Evolutionary conservation across 768 basidiomycete genomes (phyloP), one percentile per base, ranked within the genome.

Genomic region (Chalciporus sphaerocephalus): DNA sequence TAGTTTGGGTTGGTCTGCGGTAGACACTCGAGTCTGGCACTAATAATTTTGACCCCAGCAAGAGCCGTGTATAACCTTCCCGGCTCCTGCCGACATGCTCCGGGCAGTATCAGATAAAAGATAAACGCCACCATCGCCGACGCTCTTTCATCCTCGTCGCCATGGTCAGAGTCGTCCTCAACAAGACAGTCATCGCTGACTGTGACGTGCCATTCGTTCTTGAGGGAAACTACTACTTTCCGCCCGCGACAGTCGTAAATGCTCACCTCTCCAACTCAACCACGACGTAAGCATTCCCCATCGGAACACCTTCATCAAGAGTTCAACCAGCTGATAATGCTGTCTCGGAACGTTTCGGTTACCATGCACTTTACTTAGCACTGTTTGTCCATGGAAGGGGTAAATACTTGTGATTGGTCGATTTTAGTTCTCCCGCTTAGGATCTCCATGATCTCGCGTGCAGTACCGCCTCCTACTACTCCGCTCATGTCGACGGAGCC

Each of bases 161-260:
- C 50, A 65, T 58, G 60, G 60, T 84, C 72, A 79, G 74, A 65
- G 83, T 77, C 22, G 65, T 69, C 2, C 55, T 80, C 47, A 67
- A 79, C 54, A 75, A 72, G 20, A 62, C 62, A 11, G 62, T 74
- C 12, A 70, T 90, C 54, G 87, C 87, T 1, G 75, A 85, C 43
- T 77, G 75, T 6, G 63, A 70, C 50, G 62, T 69, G 0, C 81
- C 85, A 0, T 64, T 78, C 27, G 60, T 76, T 6, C 73, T 89
- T 37, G 84, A 87, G 54, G 75, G 74, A 11, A 87, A 85, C 51
- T 78, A 85, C 51, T 88, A 88, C 66, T 89, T 89, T 59, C 85
- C 87, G 4, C 79, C 80, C 0, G 60, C 68, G 2, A 65, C 74
- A 1, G 66, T 89, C 20, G 68, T 74, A 32, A 69, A 62, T 33